Evolutionary conservation across 2,329 filamentous ascomycete genomes (phyloP), one percentile per base, ranked within the genome.

Genomic region (Penicillium brasilianum): DNA sequence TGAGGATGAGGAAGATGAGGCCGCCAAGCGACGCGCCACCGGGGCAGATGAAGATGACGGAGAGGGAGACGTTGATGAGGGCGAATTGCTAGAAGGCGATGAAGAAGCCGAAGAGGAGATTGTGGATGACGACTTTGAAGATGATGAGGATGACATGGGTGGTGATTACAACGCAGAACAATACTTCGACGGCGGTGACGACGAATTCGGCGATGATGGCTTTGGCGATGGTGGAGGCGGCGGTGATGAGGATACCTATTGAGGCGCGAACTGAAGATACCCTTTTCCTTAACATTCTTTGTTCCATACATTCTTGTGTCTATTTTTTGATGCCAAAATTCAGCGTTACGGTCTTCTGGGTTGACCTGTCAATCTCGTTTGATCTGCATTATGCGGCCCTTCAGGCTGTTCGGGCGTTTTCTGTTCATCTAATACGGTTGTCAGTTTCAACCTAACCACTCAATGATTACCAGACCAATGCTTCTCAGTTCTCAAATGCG

Each of bases 161-260:
- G 86, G 84, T 4, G 86, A 88, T 70, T 88, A 89, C 68, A 85
- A 88, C 66, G 87, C 84, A 1, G 87, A 89, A 68, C 82, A 88
- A 64, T 88, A 89, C 77, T 87, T 87, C 68, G 84, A 86, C 63
- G 84, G 81, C 57, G 87, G 87, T 7, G 87, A 83, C 53, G 81
- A 82, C 52, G 81, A 82, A 50, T 80, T 76, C 54, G 80, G 85
- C 54, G 85, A 83, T 57, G 86, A 84, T 64, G 83, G 83, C 59
- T 84, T 81, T 55, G 84, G 79, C 28, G 86, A 83, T 65, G 84
- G 80, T 48, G 85, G 81, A 34, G 84, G 81, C 43, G 82, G 79
- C 7, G 85, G 82, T 57, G 83, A 81, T 52, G 83, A 80, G 60
- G 79, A 78, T 66, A 75, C 74, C 22, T 78, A 74, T 63, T 80